Conservation (phyloP, 1,284 basidiomycete genomes). For the Omphalotus olearius region DNA sequence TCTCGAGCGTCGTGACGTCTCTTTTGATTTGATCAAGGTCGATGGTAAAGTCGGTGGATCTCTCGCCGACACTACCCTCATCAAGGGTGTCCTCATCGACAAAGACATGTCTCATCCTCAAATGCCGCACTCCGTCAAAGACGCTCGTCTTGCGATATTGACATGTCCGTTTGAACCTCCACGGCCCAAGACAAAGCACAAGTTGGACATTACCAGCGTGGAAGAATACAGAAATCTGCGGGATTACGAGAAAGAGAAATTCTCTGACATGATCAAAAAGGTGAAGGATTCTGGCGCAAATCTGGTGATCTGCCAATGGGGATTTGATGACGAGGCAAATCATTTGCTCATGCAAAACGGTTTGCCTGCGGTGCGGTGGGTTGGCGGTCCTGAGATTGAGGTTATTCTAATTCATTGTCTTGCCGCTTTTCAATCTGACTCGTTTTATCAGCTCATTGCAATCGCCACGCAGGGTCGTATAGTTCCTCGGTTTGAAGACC, state of each 20-base stretch:
- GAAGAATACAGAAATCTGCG: slow-evolving; percentile 96
- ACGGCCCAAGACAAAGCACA: slow-evolving; percentile 99
- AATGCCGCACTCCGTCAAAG: slow-evolving; percentile 87
- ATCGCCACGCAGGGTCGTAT: slow-evolving; percentile 99
- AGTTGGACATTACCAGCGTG: slow-evolving; percentile 96
- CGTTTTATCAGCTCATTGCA: slow-evolving; percentile 74
- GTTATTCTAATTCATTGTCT: slow-evolving; percentile 33
- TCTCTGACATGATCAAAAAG: slow-evolving; percentile 93
- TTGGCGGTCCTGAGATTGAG: slow-evolving; percentile 98
- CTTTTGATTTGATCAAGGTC: slow-evolving; percentile 99
- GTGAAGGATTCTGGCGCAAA: slow-evolving; percentile 99
- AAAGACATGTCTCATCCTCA: slow-evolving; percentile 99
- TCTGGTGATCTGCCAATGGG: slow-evolving; percentile 99
- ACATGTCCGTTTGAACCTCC: slow-evolving; percentile 99
- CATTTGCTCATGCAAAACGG: slow-evolving; percentile 98
- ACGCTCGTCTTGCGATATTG: slow-evolving; percentile 93
- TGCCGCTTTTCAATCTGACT: slow-evolving; percentile 3
- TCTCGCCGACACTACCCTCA: slow-evolving; percentile 89
- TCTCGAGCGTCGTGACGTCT: slow-evolving; percentile 90
- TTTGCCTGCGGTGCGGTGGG: slow-evolving; percentile 97
- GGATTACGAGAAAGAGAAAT: slow-evolving; percentile 95
- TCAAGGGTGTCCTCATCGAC: slow-evolving; percentile 96
- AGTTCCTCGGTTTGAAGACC: slow-evolving; percentile 96
- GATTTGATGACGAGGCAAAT: slow-evolving; percentile 99
- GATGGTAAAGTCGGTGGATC: slow-evolving; percentile 98